Base-by-base conservation (phyloP, 805 yeast species). In the Candida glaebosa region DNA sequence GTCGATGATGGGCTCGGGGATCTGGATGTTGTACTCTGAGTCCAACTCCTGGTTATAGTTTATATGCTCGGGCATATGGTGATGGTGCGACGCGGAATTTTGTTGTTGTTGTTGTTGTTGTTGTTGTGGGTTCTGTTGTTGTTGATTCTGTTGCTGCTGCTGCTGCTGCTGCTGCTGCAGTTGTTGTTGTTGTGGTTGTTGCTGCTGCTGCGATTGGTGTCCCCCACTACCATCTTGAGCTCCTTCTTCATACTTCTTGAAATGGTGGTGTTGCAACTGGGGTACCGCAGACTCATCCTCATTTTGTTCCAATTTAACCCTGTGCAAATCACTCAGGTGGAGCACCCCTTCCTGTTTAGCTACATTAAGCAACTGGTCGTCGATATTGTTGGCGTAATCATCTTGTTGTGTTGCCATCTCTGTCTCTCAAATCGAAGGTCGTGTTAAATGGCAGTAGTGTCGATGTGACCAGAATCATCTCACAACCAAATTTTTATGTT, bases 1-100 rank as follows among this genome's bases (percentile, higher is more conserved):
- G 47, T 66, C 69, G 43, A 69, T 59, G 33, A 69, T 65, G 6
- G 75, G 75, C 39, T 69, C 75, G 15, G 75, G 75, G 37, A 69
- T 69, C 54, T 67, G 74, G 47, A 69, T 69, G 44, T 67, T 68
- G 51, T 65, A 69, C 42, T 69, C 74, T 20, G 61, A 55, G 17
- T 65, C 71, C 28, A 51, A 38, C n/a, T 42, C 50, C 24, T 46
- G 45, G 5, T 40, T 31, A 18, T 40, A 39, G 3, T 42, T 38
- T 22, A 41, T 40, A 30, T 40, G 33, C n/a, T 44, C 46, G 9
- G 43, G 43, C 36, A 39, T 41, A 33, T 47, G 50, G 12, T 40
- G 47, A 12, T 37, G 44, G n/a, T 44, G 49, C 10, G 45, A 49
- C 18, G 40, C 47, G 17, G 49, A 53, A 14, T 42, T 43, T 18